Percentiles rank a stretch among this genome's conserved stretches.
These are phyloP conservation scores for Blastomyces silverae DNA, from an alignment of 2,329 filamentous ascomycete genomes.

Conservation along the genomic window DNA sequence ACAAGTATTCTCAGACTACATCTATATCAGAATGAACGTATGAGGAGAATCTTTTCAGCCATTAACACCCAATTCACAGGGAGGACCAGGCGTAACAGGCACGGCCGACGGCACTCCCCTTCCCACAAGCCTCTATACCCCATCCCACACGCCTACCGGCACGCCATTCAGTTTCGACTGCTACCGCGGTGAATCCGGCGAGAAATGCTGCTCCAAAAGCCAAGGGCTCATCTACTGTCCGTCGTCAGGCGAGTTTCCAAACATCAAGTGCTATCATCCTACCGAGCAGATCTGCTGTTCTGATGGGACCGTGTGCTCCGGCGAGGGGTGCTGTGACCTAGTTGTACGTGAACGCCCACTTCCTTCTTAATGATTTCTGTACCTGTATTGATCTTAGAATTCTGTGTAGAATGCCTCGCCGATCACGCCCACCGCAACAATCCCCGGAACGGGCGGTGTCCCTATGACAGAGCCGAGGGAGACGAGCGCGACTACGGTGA, in stretches of 20 bases:
- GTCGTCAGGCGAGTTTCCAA: constrained; percentile 11
- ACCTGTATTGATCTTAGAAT: background rate
- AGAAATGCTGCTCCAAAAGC: constrained; percentile 13
- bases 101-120: constrained; percentile 10
- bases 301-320: constrained; percentile 14
- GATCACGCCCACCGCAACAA: constrained; percentile 5
- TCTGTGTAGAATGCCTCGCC: background rate
- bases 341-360: constrained; percentile 10
- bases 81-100: constrained; percentile 14
- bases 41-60: too few relatives aligned
- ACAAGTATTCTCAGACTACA: background rate
- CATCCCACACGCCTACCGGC: constrained; percentile 12
- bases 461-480: background rate
- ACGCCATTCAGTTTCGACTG: background rate
- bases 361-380: background rate
- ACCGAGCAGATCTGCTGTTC: constrained; percentile 12
- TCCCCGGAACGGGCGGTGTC: background rate
- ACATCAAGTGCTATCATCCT: constrained; percentile 12
- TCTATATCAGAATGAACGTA: background rate
- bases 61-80: constrained; percentile 1
- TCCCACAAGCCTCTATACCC: constrained; percentile 4
- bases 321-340: constrained; percentile 14
- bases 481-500: background rate
- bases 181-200: constrained; percentile 5
- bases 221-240: constrained; percentile 10